phyloP scores from a whole-genome alignment of 2,329 filamentous ascomycete species.

The Pyrenophora teres region DNA sequence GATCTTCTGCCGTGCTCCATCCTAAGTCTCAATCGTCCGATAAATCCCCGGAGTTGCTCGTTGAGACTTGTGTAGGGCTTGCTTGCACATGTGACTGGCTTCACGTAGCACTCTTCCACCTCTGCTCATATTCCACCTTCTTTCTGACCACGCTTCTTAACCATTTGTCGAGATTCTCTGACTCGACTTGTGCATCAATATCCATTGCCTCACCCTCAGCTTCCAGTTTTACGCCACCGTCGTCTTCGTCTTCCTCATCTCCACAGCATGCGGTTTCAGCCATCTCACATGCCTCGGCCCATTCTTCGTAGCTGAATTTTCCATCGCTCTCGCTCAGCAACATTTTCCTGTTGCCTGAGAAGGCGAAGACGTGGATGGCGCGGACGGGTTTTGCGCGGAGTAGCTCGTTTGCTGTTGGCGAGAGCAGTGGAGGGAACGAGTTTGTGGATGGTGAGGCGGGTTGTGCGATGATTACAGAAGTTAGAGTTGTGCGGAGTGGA shows the following conservation, averaged over 20 bases:
- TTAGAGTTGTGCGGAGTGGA: constrained; percentile 75
- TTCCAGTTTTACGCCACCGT: constrained; percentile 37
- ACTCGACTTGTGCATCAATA: constrained; percentile 38
- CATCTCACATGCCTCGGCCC: constrained; percentile 70
- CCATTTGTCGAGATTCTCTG: constrained; percentile 45
- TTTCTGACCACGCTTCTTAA: constrained; percentile 47
- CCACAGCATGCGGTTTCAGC: constrained; percentile 70
- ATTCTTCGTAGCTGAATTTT: constrained; percentile 73
- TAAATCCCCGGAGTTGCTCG: no score
- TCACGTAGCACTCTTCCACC: constrained; percentile 50
- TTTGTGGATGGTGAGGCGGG: constrained; percentile 69
- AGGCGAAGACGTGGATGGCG: constrained; percentile 83
- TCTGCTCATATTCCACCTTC: constrained; percentile 48
- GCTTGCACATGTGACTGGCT: background rate
- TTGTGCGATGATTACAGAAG: constrained; percentile 81
- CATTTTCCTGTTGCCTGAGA: constrained; percentile 68
- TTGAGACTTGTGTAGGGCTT: background rate
- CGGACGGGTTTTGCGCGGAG: constrained; percentile 72
- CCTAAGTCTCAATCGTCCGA: no score
- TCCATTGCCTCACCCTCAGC: constrained; percentile 46
- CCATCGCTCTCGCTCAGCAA: constrained; percentile 83
- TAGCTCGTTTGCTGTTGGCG: constrained; percentile 66
- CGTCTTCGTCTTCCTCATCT: constrained; percentile 47
- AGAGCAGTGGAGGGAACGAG: constrained; percentile 51
- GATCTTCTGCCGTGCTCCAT: no score